Percentiles rank a stretch among this genome's conserved stretches.
Conservation (phyloP, 2,329 filamentous ascomycete species). For the Scolecobasidium constrictum region DNA sequence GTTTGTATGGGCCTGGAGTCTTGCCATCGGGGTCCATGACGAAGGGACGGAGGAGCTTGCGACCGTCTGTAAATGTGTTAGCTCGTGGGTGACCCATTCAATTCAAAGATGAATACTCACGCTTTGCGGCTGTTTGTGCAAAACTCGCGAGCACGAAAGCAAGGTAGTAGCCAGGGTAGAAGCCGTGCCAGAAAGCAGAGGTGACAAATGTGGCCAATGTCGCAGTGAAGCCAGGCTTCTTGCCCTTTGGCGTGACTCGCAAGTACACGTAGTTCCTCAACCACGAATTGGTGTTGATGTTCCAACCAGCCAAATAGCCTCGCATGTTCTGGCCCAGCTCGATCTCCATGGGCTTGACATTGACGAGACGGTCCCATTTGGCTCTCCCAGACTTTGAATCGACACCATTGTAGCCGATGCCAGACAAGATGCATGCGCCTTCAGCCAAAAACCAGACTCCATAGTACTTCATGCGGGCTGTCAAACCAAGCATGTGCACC, state of each 20-base stretch:
- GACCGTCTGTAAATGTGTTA: constrained; percentile 53
- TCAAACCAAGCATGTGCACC: constrained; percentile 74
- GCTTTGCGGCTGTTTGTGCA: constrained; percentile 87
- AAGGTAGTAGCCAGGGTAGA: constrained; percentile 93
- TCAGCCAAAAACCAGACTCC: constrained; percentile 91
- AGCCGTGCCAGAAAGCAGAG: constrained; percentile 95
- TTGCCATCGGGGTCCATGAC: constrained; percentile 51
- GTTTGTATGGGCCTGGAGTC: constrained; percentile 59
- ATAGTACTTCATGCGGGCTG: constrained; percentile 85
- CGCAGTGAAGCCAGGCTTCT: constrained; percentile 92
- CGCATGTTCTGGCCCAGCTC: constrained; percentile 91
- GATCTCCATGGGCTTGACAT: constrained; percentile 76
- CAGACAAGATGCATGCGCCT: constrained; percentile 85
- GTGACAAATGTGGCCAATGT: constrained; percentile 90
- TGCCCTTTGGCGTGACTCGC: constrained; percentile 85
- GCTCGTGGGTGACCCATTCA: constrained; percentile 11
- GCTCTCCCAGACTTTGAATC: constrained; percentile 76
- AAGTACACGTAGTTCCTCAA: constrained; percentile 92
- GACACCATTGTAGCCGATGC: constrained; percentile 88
- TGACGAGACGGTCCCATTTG: constrained; percentile 81
- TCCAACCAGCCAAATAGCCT: constrained; percentile 86
- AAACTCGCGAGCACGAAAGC: constrained; percentile 83
- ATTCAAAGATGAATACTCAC: constrained; percentile 43
- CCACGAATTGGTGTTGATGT: constrained; percentile 98
- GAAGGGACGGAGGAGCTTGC: constrained; percentile 81